A percentile compares a stretch with the other conserved stretches of the same genome.
phyloP scores from a whole-genome alignment of 352 stramenopile genomes.

The Phytophthora pinifolia region DNA sequence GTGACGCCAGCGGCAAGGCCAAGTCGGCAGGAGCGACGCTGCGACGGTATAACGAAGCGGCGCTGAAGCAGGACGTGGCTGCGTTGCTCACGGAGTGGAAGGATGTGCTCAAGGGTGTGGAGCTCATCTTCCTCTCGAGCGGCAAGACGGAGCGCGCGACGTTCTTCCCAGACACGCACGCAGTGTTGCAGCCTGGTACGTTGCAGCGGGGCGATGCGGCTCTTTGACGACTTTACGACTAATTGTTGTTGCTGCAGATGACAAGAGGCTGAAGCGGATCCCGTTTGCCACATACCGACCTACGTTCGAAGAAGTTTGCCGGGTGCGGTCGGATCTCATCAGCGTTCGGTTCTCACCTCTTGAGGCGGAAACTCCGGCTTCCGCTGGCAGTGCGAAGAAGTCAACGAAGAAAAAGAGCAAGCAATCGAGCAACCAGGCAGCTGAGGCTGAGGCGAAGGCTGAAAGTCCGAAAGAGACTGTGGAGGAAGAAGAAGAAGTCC shows the following conservation, averaged over 20 bases:
- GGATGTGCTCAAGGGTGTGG: conserved; percentile 39
- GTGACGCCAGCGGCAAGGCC: conserved; percentile 85
- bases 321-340: conserved; percentile 68
- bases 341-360: conserved; percentile 68
- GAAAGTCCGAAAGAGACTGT: conserved; percentile 5
- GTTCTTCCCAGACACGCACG: conserved; percentile 80
- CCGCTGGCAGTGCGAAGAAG: conserved; percentile 25
- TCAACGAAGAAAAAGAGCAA: conserved; percentile 36
- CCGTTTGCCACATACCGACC: conserved; percentile 84
- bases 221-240: not conserved
- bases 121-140: conserved; percentile 76
- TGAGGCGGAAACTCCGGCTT: conserved; percentile 19
- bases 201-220: not conserved
- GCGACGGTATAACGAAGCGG: conserved; percentile 90
- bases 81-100: conserved; percentile 86
- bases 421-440: not conserved
- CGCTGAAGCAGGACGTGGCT: conserved; percentile 89
- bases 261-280: conserved; percentile 72
- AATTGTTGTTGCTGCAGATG: conserved; percentile 26
- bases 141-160: conserved; percentile 71
- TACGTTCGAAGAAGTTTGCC: conserved; percentile 87
- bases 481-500: conserved; percentile 26
- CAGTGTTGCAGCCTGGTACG: conserved; percentile 46
- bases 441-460: conserved; percentile 6
- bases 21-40: conserved; percentile 94